A percentile compares a stretch with the other conserved stretches of the same genome.
Conservation (phyloP, 1,284 basidiomycete genomes). For the Prillingera fragicola region DNA sequence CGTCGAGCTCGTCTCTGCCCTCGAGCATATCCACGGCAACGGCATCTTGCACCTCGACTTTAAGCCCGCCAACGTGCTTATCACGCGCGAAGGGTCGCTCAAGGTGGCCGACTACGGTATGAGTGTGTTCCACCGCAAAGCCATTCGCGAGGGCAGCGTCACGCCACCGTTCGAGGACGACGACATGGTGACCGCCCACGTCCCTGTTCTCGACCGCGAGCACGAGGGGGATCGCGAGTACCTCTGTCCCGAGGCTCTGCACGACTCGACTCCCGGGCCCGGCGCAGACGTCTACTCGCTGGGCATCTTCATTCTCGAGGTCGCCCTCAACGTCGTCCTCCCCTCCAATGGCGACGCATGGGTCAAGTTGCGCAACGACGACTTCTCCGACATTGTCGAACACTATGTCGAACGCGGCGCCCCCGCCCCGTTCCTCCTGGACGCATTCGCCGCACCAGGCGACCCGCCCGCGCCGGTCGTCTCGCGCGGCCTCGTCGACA, state of each 20-base stretch:
- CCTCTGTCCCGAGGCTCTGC: conserved; percentile 87
- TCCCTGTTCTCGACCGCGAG: conserved; percentile 49
- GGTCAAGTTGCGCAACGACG: conserved; percentile 85
- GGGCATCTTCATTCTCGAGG: conserved; percentile 90
- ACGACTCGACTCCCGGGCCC: conserved; percentile 73
- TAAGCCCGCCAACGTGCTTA: conserved; percentile 93
- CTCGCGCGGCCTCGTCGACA: conserved; percentile 59
- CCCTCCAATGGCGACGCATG: conserved; percentile 91
- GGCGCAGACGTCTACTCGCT: conserved; percentile 87
- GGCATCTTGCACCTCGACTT: conserved; percentile 90
- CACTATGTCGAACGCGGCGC: conserved; percentile 30
- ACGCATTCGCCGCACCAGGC: conserved; percentile 1
- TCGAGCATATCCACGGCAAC: conserved; percentile 78
- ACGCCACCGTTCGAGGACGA: conserved; percentile 3
- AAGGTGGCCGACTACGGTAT: conserved; percentile 98
- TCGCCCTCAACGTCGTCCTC: conserved; percentile 86
- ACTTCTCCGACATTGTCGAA: conserved; percentile 78
- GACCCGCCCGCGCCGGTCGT: conserved; percentile 40
- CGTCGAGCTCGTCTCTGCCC: conserved; percentile 70
- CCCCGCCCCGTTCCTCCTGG: conserved; percentile 2
- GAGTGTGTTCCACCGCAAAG: conserved; percentile 55
- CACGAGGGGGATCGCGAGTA: conserved; percentile 92
- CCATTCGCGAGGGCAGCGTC: conserved; percentile 1
- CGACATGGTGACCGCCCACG: conserved; percentile 17
- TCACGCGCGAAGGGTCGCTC: conserved; percentile 79